Evolutionary conservation across 164 flowering plant genomes (phyloP), one percentile per base, ranked within the genome.

Genomic region (Umbilicus rupestris): DNA sequence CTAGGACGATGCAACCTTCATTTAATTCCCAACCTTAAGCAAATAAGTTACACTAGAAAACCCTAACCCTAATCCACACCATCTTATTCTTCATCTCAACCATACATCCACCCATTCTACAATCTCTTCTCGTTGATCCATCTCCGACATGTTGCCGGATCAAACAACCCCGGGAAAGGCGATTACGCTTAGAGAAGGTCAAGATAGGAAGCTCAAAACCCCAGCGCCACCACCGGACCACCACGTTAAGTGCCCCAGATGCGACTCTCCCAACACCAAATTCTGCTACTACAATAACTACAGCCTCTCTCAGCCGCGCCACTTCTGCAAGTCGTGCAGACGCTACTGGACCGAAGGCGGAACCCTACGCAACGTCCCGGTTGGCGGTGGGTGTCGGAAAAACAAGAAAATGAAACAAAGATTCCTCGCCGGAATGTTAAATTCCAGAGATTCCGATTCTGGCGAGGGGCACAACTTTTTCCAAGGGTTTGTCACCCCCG

Each of bases 211-310:
- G 28, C 59, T 52, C 31, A 52, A 26, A 52, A n/a, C n/a, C n/a
- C n/a, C 64, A 2, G 20, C 44, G 8, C 28, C 65, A 62, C 44
- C 65, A 62, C 44, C 65, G 37, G 65, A 35, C 15, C 65, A 62
- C 41, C 65, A 62, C 28, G 24, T 35, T 15, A 62, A 62, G 28
- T 62, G 65, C 41, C 65, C 65, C 44, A 62, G 65, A 19, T 62
- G 65, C 3, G 65, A 62, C 44, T 62, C 65, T 14, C 65, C 65
- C 5, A 62, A 62, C 45, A 62, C 65, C 24, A 62, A 62, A 39
- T 62, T 62, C 65, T 62, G 65, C 45, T 62, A 62, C 45, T 62
- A 62, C 65, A 62, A 62, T n/a, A 62, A 62, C 45, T 62, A 62
- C 65, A 62, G 28, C 65, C 65, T 62, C 24, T 35, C 65, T 19